Conservation (phyloP, 139 green algal species). For the Ettlia oleoabundans region DNA sequence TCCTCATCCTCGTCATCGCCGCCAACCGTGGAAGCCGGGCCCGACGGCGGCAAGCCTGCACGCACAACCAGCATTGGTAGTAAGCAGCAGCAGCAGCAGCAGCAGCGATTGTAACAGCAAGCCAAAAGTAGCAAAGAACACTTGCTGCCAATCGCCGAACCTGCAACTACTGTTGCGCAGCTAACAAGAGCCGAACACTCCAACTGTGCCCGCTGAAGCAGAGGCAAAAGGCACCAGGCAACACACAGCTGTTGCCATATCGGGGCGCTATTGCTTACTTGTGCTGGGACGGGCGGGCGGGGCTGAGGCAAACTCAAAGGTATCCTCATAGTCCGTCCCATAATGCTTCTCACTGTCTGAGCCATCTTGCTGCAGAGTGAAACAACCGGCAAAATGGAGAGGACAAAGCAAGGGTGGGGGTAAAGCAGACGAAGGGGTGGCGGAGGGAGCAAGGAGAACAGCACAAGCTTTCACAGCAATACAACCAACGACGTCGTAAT, state of each 20-base stretch:
- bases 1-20: not conserved
- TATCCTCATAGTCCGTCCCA: conserved; percentile 32
- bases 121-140: no score
- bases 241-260: not conserved
- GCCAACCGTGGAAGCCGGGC: not conserved
- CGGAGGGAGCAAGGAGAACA: not conserved
- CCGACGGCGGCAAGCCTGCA: not conserved
- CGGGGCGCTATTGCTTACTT: not conserved
- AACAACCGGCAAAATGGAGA: no score
- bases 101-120: no score
- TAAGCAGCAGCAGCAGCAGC: no score
- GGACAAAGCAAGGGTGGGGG: not conserved
- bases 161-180: no score
- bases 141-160: no score
- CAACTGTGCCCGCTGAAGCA: no score
- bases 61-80: not conserved
- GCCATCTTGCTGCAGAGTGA: not conserved
- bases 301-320: conserved; percentile 11
- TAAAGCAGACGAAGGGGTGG: not conserved
- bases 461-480: no score
- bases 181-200: no score
- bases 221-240: no score
- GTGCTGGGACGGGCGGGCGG: not conserved
- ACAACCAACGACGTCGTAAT: no score
- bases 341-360: conserved; percentile 45